phyloP scores from a whole-genome alignment of 495 filamentous ascomycete genomes.

The Neurospora sublineolata region DNA sequence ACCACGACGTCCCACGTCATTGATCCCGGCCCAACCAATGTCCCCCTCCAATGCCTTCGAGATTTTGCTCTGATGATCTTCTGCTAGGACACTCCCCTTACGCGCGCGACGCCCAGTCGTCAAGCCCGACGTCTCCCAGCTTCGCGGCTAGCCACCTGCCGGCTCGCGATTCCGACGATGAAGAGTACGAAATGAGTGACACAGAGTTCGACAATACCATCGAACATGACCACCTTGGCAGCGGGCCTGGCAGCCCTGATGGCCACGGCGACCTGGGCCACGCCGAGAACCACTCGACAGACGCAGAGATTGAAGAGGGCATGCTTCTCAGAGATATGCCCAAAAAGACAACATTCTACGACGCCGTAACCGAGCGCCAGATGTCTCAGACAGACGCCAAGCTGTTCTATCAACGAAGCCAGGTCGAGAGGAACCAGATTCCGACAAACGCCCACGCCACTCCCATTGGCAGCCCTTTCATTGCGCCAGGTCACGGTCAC shows the following conservation, averaged over 20 bases:
- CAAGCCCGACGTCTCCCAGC: constrained; percentile 20
- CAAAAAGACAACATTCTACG: constrained; percentile 71
- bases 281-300: constrained; percentile 1
- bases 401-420: constrained; percentile 86
- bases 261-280: background rate
- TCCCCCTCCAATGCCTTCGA: background rate
- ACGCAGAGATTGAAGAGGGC: constrained; percentile 33
- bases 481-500: constrained; percentile 24
- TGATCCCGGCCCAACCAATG: background rate
- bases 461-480: constrained; percentile 39
- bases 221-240: constrained; percentile 4
- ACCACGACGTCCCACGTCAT: background rate
- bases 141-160: constrained; percentile 13
- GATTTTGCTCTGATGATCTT: background rate
- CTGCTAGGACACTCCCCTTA: constrained; percentile 9
- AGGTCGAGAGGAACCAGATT: constrained; percentile 45
- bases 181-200: constrained; percentile 19
- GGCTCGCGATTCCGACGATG: constrained; percentile 21
- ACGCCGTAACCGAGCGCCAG: constrained; percentile 79
- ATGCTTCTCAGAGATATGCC: constrained; percentile 66
- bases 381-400: constrained; percentile 87
- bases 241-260: background rate
- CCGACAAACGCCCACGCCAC: constrained; percentile 35
- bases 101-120: constrained; percentile 12
- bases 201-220: constrained; percentile 17